Conservation (phyloP, 2,329 filamentous ascomycete genomes). For the Mollisia scopiformis region DNA sequence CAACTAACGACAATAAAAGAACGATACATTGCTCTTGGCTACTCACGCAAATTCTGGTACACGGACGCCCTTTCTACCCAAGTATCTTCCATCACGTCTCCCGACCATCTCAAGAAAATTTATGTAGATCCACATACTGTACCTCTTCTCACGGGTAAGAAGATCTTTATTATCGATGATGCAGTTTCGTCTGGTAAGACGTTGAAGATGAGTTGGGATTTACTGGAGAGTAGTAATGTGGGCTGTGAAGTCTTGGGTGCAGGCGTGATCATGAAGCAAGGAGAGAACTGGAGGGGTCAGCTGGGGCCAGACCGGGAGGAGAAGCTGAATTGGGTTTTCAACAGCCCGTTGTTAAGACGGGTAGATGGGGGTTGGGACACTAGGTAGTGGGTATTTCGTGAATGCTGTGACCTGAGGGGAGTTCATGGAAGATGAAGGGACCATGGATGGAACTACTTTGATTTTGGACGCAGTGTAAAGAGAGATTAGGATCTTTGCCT, state of each 20-base stretch:
- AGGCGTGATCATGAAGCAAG: constrained; percentile 35
- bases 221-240: constrained; percentile 25
- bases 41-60: constrained; percentile 37
- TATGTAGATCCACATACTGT: constrained; percentile 33
- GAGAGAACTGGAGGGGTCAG: constrained; percentile 24
- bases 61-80: constrained; percentile 24
- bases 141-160: constrained; percentile 24
- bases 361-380: constrained; percentile 30
- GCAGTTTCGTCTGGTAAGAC: constrained; percentile 28
- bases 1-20: constrained; percentile 9
- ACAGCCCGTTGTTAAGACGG: constrained; percentile 29
- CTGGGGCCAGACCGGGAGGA: constrained; percentile 21
- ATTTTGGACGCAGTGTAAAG: too few relatives aligned
- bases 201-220: constrained; percentile 30
- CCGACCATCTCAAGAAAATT: constrained; percentile 24
- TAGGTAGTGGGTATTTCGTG: not conserved
- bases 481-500: too few relatives aligned
- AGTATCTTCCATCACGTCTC: constrained; percentile 33
- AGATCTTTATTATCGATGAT: constrained; percentile 32
- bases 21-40: constrained; percentile 33
- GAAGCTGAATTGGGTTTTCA: constrained; percentile 27
- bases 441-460: too few relatives aligned
- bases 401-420: not conserved
- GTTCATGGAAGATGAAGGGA: too few relatives aligned
- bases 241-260: constrained; percentile 24